These are phyloP conservation scores for Diaporthe sp. DNA, from an alignment of 2,329 filamentous ascomycete species.

Conservation along the genomic window DNA sequence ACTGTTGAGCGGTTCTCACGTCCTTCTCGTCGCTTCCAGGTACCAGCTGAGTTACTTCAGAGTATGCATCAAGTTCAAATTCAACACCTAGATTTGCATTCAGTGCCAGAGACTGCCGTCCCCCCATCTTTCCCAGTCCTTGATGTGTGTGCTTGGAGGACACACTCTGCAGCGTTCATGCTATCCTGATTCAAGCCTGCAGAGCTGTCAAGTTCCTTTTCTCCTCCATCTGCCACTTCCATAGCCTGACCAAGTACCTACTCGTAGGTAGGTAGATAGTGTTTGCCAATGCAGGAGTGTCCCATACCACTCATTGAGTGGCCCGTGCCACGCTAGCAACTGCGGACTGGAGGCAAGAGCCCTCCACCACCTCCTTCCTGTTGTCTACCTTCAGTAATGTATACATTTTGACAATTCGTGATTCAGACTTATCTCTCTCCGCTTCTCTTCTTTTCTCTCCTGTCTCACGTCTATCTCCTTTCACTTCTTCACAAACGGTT, in stretches of 20 bases:
- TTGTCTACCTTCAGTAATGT: not conserved
- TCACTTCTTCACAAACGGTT: not conserved
- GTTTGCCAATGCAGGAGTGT: not conserved
- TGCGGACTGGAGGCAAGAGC: constrained; percentile 5
- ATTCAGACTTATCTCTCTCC: not conserved
- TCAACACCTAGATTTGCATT: too few relatives aligned
- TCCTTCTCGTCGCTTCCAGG: not conserved
- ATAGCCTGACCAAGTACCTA: not conserved
- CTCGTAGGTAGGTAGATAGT: not conserved
- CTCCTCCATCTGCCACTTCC: not conserved
- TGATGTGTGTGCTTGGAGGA: not conserved
- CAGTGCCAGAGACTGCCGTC: not conserved
- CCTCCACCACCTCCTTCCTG: not conserved
- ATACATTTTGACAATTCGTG: not conserved
- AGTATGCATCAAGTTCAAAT: not conserved
- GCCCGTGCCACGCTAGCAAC: not conserved
- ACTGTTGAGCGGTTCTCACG: not conserved
- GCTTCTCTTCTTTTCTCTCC: not conserved
- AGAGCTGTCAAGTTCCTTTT: not conserved
- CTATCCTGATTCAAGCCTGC: too few relatives aligned
- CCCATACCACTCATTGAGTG: not conserved
- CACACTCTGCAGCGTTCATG: not conserved
- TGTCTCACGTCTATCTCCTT: not conserved
- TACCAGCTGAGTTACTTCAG: too few relatives aligned
- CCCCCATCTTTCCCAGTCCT: not conserved